Evolutionary conservation across 1,139 yeast species (phyloP).

Genomic region (Zygoascus hellenicus): DNA sequence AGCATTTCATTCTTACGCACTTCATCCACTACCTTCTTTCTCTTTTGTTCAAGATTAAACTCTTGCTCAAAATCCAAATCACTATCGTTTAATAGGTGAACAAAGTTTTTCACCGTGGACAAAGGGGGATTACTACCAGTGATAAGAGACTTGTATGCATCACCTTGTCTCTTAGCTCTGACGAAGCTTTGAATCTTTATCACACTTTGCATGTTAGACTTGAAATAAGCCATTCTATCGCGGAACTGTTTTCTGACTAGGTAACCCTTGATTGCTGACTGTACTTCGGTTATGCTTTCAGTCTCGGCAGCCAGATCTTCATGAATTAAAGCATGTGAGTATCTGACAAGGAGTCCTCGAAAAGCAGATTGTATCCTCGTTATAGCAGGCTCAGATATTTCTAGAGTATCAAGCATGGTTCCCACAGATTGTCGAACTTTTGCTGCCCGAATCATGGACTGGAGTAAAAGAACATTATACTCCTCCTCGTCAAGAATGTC

Average conservation of each 20-base stretch:
- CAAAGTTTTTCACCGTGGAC: conserved; percentile 69
- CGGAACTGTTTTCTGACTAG: conserved; percentile 36
- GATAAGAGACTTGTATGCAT: conserved; percentile 68
- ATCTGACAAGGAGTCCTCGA: conserved; percentile 45
- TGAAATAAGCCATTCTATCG: conserved; percentile 49
- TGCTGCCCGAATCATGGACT: conserved; percentile 29
- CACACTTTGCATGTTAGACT: conserved; percentile 49
- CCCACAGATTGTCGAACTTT: conserved; percentile 22
- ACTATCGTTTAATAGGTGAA: conserved; percentile 67
- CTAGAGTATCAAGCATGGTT: conserved; percentile 20
- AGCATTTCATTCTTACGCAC: conserved; percentile 60
- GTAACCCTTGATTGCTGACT: conserved; percentile 47
- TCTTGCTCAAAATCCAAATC: conserved; percentile 75
- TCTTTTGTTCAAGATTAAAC: conserved; percentile 57
- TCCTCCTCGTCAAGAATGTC: conserved; percentile 17
- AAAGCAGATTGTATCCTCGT: conserved; percentile 40
- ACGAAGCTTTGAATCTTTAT: conserved; percentile 70
- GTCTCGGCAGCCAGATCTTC: conserved; percentile 51
- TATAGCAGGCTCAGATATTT: conserved; percentile 34
- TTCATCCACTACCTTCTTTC: conserved; percentile 60
- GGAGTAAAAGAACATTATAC: conserved; percentile 22
- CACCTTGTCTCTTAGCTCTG: conserved; percentile 61
- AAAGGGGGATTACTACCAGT: conserved; percentile 71
- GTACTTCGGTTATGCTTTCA: conserved; percentile 41
- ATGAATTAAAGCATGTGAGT: conserved; percentile 42